Conservation (phyloP, 805 yeast genomes). For the Candida nitratophila region DNA sequence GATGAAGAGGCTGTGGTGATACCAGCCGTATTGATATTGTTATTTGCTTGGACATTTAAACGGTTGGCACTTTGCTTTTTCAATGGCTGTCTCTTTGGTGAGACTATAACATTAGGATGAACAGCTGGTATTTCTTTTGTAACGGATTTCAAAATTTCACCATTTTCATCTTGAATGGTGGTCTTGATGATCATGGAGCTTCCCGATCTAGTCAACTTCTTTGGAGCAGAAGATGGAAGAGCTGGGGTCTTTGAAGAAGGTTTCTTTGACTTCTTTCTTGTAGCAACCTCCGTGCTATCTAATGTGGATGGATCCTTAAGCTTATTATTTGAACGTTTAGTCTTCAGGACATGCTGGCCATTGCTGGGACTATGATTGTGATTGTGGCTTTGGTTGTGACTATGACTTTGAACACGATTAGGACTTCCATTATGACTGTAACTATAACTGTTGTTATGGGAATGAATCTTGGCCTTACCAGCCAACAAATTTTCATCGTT, state of each 20-base stretch:
- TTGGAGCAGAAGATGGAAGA: background rate
- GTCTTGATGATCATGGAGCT: conserved; percentile 21
- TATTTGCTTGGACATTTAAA: conserved; percentile 12
- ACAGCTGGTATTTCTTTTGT: conserved; percentile 24
- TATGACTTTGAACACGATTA: background rate
- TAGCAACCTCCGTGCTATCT: background rate
- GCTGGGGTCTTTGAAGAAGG: background rate
- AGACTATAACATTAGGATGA: conserved; percentile 11
- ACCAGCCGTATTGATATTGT: conserved; percentile 17
- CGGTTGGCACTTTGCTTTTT: conserved; percentile 7
- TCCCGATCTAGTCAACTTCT: conserved; percentile 17
- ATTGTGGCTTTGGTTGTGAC: no score
- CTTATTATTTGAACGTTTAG: background rate
- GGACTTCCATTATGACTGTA: background rate
- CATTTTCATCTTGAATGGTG: conserved; percentile 26
- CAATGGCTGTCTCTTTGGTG: conserved; percentile 5
- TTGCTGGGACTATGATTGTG: no score
- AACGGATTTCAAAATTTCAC: conserved; percentile 20
- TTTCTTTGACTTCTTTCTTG: background rate
- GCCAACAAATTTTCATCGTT: no score
- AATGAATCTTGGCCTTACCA: background rate
- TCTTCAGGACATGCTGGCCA: background rate
- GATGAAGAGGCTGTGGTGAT: conserved; percentile 42
- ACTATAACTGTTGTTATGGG: background rate
- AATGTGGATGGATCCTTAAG: background rate